These are phyloP conservation scores for Elaeis guineensis DNA, from an alignment of 176 grass and related monocot species.

Conservation along the genomic window DNA sequence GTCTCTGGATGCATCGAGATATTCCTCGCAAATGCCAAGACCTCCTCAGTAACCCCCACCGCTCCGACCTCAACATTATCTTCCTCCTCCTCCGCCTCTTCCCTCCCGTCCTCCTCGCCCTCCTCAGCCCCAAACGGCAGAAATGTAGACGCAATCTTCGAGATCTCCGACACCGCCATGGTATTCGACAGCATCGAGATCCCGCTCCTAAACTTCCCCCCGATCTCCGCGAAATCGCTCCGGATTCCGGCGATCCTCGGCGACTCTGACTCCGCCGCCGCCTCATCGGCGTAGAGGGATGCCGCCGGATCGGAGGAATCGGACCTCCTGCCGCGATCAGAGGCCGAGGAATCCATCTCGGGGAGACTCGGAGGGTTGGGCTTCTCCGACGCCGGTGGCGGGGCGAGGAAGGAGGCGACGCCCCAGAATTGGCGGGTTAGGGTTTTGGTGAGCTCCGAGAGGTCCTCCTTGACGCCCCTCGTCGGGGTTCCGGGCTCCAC, in stretches of 20 bases:
- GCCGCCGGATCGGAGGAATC: too few relatives aligned
- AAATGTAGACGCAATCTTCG: slow-evolving; percentile 65
- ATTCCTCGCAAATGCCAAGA: slow-evolving; percentile 53
- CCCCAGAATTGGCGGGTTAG: slow-evolving; percentile 66
- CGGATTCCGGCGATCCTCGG: slow-evolving; percentile 54
- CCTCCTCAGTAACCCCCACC: slow-evolving; percentile 40
- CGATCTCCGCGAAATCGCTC: slow-evolving; percentile 68
- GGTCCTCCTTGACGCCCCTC: slow-evolving; percentile 75
- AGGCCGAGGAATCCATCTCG: too few relatives aligned
- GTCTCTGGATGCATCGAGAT: slow-evolving; percentile 53
- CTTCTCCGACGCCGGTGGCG: slow-evolving; percentile 1
- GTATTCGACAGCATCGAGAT: slow-evolving; percentile 58
- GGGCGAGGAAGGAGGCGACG: slow-evolving; percentile 62
- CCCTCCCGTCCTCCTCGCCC: slow-evolving; percentile 3
- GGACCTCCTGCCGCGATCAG: too few relatives aligned
- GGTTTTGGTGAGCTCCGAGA: slow-evolving; percentile 72
- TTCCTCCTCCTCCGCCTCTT: slow-evolving; percentile 23
- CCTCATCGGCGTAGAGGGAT: background rate
- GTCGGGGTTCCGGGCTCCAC: slow-evolving; percentile 21
- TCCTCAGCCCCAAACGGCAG: slow-evolving; percentile 64
- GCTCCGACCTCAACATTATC: background rate
- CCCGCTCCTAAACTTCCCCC: slow-evolving; percentile 53
- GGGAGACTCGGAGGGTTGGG: too few relatives aligned
- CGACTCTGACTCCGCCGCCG: slow-evolving; percentile 10
- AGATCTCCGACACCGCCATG: slow-evolving; percentile 48